phyloP scores from a whole-genome alignment of 2,329 filamentous ascomycete genomes.

The Westerdykella sp. region DNA sequence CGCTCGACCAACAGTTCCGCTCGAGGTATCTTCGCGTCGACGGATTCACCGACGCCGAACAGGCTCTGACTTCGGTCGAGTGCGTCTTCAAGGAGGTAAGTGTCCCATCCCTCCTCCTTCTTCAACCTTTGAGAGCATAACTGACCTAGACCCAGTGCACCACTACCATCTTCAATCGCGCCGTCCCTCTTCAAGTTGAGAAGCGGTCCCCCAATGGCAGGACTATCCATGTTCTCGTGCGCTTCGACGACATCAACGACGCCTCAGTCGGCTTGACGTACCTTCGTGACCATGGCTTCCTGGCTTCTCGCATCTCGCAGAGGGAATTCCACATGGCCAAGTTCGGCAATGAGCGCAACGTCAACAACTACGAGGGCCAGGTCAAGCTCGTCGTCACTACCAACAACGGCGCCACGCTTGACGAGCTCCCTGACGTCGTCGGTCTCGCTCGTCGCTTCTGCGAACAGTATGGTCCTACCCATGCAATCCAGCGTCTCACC shows the following conservation, averaged over 20 bases:
- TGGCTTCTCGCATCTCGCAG: constrained; percentile 15
- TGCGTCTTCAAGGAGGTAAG: constrained; percentile 22
- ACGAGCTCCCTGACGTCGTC: constrained; percentile 13
- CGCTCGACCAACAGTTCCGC: constrained; percentile 14
- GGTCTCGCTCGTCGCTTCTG: constrained; percentile 8
- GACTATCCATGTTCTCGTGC: constrained; percentile 21
- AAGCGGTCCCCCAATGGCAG: background rate
- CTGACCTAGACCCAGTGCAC: constrained; percentile 22
- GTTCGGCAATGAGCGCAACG: constrained; percentile 16
- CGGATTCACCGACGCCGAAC: constrained; percentile 8
- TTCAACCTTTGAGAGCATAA: constrained; percentile 1
- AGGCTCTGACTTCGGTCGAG: background rate
- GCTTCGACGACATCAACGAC: constrained; percentile 37
- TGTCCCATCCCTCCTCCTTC: constrained; percentile 2
- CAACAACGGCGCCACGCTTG: constrained; percentile 1
- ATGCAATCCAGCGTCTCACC: background rate
- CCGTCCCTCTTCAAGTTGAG: constrained; percentile 14
- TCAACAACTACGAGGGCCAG: constrained; percentile 31
- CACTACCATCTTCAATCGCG: constrained; percentile 14
- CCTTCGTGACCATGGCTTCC: constrained; percentile 17
- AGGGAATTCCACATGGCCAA: constrained; percentile 22
- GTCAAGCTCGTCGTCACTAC: constrained; percentile 14
- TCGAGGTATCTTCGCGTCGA: constrained; percentile 23
- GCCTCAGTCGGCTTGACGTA: constrained; percentile 24
- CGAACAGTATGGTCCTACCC: background rate